Evolutionary conservation across 306 rosid species (phyloP), one percentile per base, ranked within the genome.

Genomic region (Calophaca sinica): DNA sequence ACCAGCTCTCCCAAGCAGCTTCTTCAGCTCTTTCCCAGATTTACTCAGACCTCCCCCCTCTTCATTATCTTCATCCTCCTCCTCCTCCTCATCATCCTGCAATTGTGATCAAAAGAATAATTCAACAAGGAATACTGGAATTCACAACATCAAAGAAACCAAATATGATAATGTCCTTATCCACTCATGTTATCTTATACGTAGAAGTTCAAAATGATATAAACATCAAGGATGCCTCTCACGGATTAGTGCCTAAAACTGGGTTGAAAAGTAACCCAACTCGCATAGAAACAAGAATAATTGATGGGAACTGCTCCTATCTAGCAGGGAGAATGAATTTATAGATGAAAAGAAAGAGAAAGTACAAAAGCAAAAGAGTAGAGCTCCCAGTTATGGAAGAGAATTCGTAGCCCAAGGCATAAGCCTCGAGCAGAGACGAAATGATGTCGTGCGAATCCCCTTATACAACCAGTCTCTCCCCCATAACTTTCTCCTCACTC

Each of bases 11-110:
- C 93, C 96, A 72, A 89, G 93, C 74, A 91, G 70, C 88, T 91
- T 90, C 89, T 94, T 91, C 85, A 90, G 85, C 89, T 94, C 98
- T 79, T 94, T 94, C 61, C 98, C 97, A 38, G 97, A 88, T 88
- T 94, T 89, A 85, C 98, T 94, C 79, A 94, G 83, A 45, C 96
- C 96, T n/a, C 87, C 94, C 51, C 79, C 96, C 63, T 85, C 96
- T 79, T 91, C 96, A 70, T 91, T 81, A 14, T 87, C 87, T 77
- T 87, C 97, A 41, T 94, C 94, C 67, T 94, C 97, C 0, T 91
- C 96, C 0, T 86, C 93, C 1, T 92, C 71, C 12, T 41, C 49
- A 38, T 62, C 96, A 61, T 94, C 98, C 98, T 94, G 82, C 73
- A 68, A 81, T 75, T 53, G 74, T 52, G 81, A 58, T 62, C 45